These are phyloP conservation scores for Nannizzia gypsea DNA, from an alignment of 2,329 filamentous ascomycete genomes.

Conservation along the genomic window DNA sequence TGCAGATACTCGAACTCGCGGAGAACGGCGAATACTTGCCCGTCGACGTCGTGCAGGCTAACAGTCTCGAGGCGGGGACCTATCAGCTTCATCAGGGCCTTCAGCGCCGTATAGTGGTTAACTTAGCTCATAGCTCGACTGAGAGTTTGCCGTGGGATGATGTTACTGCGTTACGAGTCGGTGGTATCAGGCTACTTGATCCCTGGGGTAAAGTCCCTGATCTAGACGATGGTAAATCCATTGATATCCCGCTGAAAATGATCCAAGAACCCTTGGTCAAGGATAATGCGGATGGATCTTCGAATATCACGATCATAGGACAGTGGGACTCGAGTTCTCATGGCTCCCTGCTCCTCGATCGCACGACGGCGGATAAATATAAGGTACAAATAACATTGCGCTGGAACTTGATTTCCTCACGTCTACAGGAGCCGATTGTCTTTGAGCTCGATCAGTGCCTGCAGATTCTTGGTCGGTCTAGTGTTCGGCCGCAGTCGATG, in stretches of 20 bases:
- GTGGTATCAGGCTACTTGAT: constrained; percentile 72
- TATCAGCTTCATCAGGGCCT: constrained; percentile 94
- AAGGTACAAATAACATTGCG: constrained; percentile 75
- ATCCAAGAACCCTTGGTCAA: constrained; percentile 67
- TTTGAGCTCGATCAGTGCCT: constrained; percentile 72
- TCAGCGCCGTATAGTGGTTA: constrained; percentile 76
- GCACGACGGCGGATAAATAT: constrained; percentile 84
- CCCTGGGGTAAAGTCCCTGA: constrained; percentile 74
- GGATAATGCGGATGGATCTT: constrained; percentile 80
- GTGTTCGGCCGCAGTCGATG: constrained; percentile 75
- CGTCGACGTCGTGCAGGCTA: constrained; percentile 81
- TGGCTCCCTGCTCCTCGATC: constrained; percentile 81
- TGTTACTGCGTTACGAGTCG: constrained; percentile 62
- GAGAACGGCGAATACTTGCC: constrained; percentile 85
- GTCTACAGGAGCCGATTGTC: constrained; percentile 74
- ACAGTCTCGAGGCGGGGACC: constrained; percentile 71
- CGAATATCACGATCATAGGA: constrained; percentile 70
- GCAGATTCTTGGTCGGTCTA: constrained; percentile 72
- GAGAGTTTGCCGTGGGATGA: constrained; percentile 83
- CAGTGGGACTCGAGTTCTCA: constrained; percentile 97
- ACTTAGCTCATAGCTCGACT: constrained; percentile 81
- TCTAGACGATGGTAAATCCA: constrained; percentile 52
- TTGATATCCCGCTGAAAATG: constrained; percentile 66
- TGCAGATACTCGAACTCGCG: constrained; percentile 83
- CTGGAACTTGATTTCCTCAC: constrained; percentile 76